Percentiles rank a stretch among this genome's conserved stretches.
These are phyloP conservation scores for Backusella parvicylindrica DNA, from an alignment of 192 early-diverging fungal species.

Conservation along the genomic window DNA sequence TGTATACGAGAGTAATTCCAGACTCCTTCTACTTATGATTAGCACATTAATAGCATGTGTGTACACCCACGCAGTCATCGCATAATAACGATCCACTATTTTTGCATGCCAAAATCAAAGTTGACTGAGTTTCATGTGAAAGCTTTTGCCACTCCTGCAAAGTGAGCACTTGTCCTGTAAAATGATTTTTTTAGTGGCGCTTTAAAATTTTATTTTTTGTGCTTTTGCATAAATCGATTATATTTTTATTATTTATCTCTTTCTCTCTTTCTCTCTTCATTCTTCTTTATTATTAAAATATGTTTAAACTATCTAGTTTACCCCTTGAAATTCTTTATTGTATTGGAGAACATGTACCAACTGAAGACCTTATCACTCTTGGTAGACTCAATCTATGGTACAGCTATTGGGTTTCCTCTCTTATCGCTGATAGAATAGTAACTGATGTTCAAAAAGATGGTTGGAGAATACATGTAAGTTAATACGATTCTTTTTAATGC, in stretches of 20 bases:
- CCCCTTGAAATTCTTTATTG: not conserved
- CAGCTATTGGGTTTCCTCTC: not conserved
- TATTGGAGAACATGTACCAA: not conserved
- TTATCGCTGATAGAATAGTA: not conserved
- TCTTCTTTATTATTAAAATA: constrained; percentile 8
- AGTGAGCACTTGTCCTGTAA: not conserved
- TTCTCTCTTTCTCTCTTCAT: not conserved
- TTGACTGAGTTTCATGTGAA: not conserved
- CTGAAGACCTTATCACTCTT: not conserved
- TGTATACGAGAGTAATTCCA: not conserved
- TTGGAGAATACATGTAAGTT: constrained; percentile 12
- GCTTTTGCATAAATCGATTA: not conserved
- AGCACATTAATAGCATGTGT: not conserved
- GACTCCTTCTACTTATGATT: not conserved
- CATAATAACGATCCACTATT: not conserved
- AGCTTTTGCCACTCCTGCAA: not conserved
- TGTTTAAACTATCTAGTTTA: constrained; percentile 4
- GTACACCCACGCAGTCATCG: not conserved
- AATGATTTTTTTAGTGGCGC: not conserved
- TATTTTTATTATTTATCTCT: not conserved
- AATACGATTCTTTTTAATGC: not conserved
- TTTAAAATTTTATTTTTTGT: not conserved
- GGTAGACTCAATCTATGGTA: not conserved
- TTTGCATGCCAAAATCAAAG: not conserved
- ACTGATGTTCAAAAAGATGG: not conserved